These are phyloP conservation scores for Hemisphaericaspora xylofermentans DNA, from an alignment of 1,139 yeast genomes.

Conservation along the genomic window DNA sequence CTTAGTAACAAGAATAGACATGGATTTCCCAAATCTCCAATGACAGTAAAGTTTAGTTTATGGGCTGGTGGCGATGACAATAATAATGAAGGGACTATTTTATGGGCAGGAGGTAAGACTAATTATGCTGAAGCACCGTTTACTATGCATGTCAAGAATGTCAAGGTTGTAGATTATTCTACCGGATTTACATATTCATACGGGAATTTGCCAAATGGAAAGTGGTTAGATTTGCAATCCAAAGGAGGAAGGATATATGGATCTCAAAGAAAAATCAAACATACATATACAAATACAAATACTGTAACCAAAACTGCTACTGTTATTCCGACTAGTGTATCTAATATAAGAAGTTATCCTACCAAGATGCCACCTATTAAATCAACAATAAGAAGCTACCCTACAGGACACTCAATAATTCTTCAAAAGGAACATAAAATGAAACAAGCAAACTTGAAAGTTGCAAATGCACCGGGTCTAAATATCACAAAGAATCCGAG, in stretches of 20 bases:
- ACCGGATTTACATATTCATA: slow-evolving; percentile 31
- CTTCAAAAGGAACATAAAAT: too few relatives aligned
- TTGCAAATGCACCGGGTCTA: too few relatives aligned
- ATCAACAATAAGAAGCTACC: too few relatives aligned
- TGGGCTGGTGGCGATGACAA: slow-evolving; percentile 45
- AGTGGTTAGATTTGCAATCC: slow-evolving; percentile 17
- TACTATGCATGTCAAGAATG: slow-evolving; percentile 30
- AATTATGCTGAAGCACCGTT: slow-evolving; percentile 36
- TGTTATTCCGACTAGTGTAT: background rate
- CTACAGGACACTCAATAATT: too few relatives aligned
- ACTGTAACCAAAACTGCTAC: slow-evolving; percentile 1
- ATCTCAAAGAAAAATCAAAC: background rate
- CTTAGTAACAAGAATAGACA: slow-evolving; percentile 21
- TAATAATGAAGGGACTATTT: slow-evolving; percentile 37
- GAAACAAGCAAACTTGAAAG: too few relatives aligned
- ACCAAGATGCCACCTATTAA: too few relatives aligned
- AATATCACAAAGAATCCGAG: too few relatives aligned
- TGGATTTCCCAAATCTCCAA: slow-evolving; percentile 40
- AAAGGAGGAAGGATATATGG: slow-evolving; percentile 13
- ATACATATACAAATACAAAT: background rate
- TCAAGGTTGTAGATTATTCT: slow-evolving; percentile 35
- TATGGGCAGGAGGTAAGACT: slow-evolving; percentile 45
- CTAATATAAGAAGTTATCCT: background rate
- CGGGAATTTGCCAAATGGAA: slow-evolving; percentile 20
- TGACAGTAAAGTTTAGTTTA: slow-evolving; percentile 37